Percentiles rank a stretch among this genome's conserved stretches.
Evolutionary conservation across 192 early-diverging fungal species (phyloP).

Genomic region (Mortierella hygrophila): DNA sequence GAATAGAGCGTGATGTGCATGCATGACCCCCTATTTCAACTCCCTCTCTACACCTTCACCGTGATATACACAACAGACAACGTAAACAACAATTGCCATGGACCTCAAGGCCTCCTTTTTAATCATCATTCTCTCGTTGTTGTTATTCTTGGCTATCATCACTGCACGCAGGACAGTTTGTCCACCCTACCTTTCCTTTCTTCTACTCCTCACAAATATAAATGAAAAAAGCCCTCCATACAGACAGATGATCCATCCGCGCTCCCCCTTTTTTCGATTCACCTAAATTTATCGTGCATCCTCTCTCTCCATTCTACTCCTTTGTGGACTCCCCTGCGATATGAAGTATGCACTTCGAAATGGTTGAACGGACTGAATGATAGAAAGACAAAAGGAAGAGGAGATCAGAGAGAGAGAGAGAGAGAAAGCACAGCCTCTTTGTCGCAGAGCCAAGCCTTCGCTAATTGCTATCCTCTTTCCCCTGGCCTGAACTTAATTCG

Average conservation of each 20-base stretch:
- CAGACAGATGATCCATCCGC: background rate
- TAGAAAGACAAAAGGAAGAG: background rate
- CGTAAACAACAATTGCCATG: background rate
- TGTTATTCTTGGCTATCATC: no score
- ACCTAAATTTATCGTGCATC: background rate
- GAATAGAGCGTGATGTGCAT: constrained; percentile 31
- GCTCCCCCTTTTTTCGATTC: background rate
- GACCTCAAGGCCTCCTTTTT: background rate
- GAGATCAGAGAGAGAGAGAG: no score
- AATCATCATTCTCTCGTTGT: background rate
- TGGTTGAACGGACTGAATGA: background rate
- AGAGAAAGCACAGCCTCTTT: background rate
- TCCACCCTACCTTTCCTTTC: background rate
- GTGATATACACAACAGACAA: background rate
- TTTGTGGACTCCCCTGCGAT: background rate
- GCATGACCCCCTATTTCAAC: constrained; percentile 33
- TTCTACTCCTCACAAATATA: background rate
- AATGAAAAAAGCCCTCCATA: background rate
- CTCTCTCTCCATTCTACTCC: background rate
- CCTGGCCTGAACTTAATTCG: background rate
- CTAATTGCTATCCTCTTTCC: background rate
- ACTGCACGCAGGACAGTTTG: background rate
- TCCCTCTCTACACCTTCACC: background rate
- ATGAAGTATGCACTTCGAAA: background rate
- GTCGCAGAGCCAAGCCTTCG: background rate